Percentiles rank a stretch among this genome's conserved stretches.
These are phyloP conservation scores for Pythium aphanidermatum DNA, from an alignment of 352 stramenopile genomes.

Conservation along the genomic window DNA sequence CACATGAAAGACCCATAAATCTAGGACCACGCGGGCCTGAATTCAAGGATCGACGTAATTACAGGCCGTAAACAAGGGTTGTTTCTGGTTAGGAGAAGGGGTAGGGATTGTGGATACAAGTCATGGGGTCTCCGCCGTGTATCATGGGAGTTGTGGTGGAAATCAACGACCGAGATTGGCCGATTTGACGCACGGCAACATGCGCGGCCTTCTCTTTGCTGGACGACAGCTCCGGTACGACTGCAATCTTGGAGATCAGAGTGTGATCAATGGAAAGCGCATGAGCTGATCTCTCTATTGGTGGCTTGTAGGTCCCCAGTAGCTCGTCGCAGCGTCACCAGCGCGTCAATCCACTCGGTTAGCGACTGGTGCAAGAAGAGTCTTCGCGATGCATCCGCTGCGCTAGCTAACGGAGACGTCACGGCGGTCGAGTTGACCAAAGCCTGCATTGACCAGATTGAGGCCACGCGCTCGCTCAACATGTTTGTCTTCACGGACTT, in stretches of 20 bases:
- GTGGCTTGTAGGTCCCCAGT: neutral
- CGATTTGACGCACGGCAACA: neutral
- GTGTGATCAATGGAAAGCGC: neutral
- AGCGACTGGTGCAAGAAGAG: constrained; percentile 64
- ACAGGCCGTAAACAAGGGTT: no score
- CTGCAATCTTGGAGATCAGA: neutral
- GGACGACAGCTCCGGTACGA: constrained; percentile 14
- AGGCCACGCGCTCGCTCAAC: constrained; percentile 61
- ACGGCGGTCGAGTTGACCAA: constrained; percentile 59
- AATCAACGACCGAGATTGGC: no score
- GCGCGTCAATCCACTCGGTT: constrained; percentile 12
- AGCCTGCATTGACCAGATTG: constrained; percentile 69
- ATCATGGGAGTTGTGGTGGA: constrained; percentile 20
- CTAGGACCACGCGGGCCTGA: neutral
- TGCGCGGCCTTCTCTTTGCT: neutral
- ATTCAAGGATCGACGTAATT: no score
- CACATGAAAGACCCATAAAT: constrained; percentile 2
- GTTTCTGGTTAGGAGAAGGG: no score
- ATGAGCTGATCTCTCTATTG: neutral
- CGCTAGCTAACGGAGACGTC: constrained; percentile 38
- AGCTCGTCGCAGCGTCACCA: neutral
- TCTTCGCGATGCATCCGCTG: constrained; percentile 43
- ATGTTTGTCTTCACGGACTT: constrained; percentile 79
- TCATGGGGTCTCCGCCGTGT: no score
- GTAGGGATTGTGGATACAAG: no score